Evolutionary conservation across 2,329 filamentous ascomycete species (phyloP), one percentile per base, ranked within the genome.

Genomic region (Colletotrichum euphorbiae): DNA sequence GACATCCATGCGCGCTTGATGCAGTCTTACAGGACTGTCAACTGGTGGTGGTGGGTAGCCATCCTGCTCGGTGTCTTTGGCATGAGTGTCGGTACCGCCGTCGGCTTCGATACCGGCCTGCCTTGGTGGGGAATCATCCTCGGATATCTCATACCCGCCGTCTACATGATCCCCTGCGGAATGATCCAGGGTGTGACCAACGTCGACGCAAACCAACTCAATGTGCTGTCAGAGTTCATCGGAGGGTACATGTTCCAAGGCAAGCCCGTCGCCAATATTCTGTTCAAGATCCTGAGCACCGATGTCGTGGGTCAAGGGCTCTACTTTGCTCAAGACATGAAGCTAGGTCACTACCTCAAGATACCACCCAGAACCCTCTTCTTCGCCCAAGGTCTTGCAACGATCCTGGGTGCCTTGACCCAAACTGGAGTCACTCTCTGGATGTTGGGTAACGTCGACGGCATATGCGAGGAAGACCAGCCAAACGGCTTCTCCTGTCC

Each of bases 311-410:
- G 74, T 1, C 78, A 80, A 13, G 78, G 78, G 0, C 69, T 81
- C 2, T 72, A 73, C 56, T 81, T 81, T 40, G 76, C 89, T 0
- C 86, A 89, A 42, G 81, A 83, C 63, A 73, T 83, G 51, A 84
- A 84, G 66, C 74, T 84, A 11, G 82, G 79, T 0, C 78, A 80
- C 57, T 80, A 80, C 65, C 79, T 88, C 83, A 86, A 90, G 62
- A 81, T 90, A 0, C 86, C 87, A 0, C 87, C 87, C 2, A 82
- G 84, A 3, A 80, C 83, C 0, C 83, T 89, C 9, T 89, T 90
- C 78, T 87, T 89, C 73, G 86, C 85, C 1, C 87, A 90, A 70
- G 79, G 89, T 4, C 86, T 89, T 19, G 88, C 86, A 4, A 77
- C 79, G 7, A 71, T 79, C 31, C 80, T 79, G 74, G 70, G 79